Evolutionary conservation across 139 green algal genomes (phyloP), one percentile per base, ranked within the genome.

Genomic region (Auxenochlorella protothecoides): DNA sequence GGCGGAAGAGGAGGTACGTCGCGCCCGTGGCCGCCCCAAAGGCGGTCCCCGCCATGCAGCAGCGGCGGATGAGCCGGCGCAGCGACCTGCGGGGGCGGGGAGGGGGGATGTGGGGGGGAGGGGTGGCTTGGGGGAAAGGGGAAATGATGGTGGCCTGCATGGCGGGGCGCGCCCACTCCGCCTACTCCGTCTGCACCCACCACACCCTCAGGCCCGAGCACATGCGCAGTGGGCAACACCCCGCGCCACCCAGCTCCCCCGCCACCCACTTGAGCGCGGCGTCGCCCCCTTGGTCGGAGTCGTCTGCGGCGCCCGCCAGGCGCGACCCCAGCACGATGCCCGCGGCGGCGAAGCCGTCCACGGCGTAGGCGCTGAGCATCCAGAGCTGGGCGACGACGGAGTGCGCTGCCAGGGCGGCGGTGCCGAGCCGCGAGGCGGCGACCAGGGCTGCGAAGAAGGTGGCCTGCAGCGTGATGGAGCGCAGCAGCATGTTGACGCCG

Each of bases 301-400:
- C 16, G 15, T 66, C 57, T 3, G 69, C 65, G 10, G 59, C 54
- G 4, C 53, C 74, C 13, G 54, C 68, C 15, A 86, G 75, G 6
- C 78, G 69, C 52, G 69, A 83, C 60, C 86, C 86, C 52, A 90
- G 68, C 44, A 92, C 86, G 53, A 88, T 92, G 53, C 80, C 86
- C 4, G 82, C 85, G 4, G 78, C 88, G 44, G 86, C 86, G 76
- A 92, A 91, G 6, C 84, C 86, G 72, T 92, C 86, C 11, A 86
- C 81, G 10, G 83, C 56, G 67, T 92, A 92, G 9, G 59, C 65
- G 14, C 80, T 78, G 13, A 89, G 62, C 14, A 87, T 72, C 86
- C 86, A 92, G 6, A 92, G 77, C 79, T 92, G 86, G 5, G 69
- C 80, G 3, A 89, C 68, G 5, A 91, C 75, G 66, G 78, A 74